Evolutionary conservation across 2,329 filamentous ascomycete genomes (phyloP), one percentile per base, ranked within the genome.

Genomic region (Beauveria medogensis): DNA sequence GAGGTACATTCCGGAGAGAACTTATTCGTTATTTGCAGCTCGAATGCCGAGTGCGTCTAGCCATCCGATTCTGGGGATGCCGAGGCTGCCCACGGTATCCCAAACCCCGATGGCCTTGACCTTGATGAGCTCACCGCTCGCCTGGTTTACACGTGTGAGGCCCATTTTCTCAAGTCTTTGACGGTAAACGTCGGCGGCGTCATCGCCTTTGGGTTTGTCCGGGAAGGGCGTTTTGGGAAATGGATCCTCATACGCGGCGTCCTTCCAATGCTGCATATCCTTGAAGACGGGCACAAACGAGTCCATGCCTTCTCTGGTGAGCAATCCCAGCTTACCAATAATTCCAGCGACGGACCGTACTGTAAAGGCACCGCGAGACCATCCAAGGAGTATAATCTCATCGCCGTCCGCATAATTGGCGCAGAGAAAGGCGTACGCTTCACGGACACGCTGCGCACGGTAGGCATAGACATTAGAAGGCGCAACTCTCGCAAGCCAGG

Each of bases 341-440:
- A 84, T 79, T 44, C 80, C 80, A 2, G 80, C 80, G 5, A 84
- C 76, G 3, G 80, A 82, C n/a, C 82, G 76, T 2, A 77, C 81
- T 0, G 81, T 85, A 65, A 84, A 85, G 5, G 82, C 82, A 4
- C 82, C 82, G 16, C 82, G 77, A 1, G 81, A 84, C 73, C 82
- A 85, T 3, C 82, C 82, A 30, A 84, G 69, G 30, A 84, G 74
- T 52, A 82, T 71, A 53, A 85, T 82, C 64, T 84, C 78, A 63
- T 85, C 82, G 3, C 81, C 81, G 58, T 79, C 77, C 59, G 77
- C 76, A 66, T 86, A 86, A 70, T 87, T 87, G 65, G 81, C 79
- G 59, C 82, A 85, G 2, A 87, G 73, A 67, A 86, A 87, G 5
- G 80, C 77, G 67, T 88, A 88, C 1, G 83, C 81, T 68, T 86